A percentile compares a stretch with the other conserved stretches of the same genome.
Evolutionary conservation across 2,329 filamentous ascomycete genomes (phyloP).

Genomic region (Colletotrichum destructivum): DNA sequence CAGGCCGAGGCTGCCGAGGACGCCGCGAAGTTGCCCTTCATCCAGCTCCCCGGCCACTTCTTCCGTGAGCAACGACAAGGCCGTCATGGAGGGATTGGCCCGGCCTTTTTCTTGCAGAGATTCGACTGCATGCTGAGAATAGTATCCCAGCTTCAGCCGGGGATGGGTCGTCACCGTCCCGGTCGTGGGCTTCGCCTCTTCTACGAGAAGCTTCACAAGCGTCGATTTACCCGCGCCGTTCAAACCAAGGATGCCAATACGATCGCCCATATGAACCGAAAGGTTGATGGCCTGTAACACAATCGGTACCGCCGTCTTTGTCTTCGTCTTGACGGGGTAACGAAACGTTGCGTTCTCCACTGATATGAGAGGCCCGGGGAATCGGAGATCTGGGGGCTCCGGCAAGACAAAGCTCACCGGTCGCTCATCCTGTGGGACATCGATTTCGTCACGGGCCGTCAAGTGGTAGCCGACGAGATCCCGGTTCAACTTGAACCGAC

Average conservation of each 20-base stretch:
- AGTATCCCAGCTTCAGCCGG: slow-evolving; percentile 80
- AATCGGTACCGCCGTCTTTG: slow-evolving; percentile 53
- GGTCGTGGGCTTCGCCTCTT: slow-evolving; percentile 68
- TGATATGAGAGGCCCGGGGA: slow-evolving; percentile 81
- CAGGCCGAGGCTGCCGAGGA: slow-evolving; percentile 80
- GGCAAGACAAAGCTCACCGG: slow-evolving; percentile 72
- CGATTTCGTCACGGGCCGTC: slow-evolving; percentile 76
- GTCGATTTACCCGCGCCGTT: slow-evolving; percentile 90
- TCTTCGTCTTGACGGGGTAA: slow-evolving; percentile 61
- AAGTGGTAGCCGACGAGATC: slow-evolving; percentile 77
- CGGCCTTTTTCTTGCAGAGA: slow-evolving; percentile 69
- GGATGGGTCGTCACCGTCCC: slow-evolving; percentile 78
- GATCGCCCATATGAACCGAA: slow-evolving; percentile 80
- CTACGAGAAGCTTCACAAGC: slow-evolving; percentile 79
- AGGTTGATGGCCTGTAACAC: slow-evolving; percentile 76
- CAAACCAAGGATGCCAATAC: slow-evolving; percentile 82
- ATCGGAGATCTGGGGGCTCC: slow-evolving; percentile 78
- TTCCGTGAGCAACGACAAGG: slow-evolving; percentile 73
- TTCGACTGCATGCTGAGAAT: slow-evolving; percentile 85
- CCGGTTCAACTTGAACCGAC: slow-evolving; percentile 85
- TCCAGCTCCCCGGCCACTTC: slow-evolving; percentile 67
- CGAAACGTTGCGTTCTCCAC: slow-evolving; percentile 78
- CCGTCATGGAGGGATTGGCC: slow-evolving; percentile 69
- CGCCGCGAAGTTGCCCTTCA: slow-evolving; percentile 77
- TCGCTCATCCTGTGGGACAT: slow-evolving; percentile 76